Evolutionary conservation across 2,329 filamentous ascomycete genomes (phyloP).

Genomic region (Cytospora schulzeri): DNA sequence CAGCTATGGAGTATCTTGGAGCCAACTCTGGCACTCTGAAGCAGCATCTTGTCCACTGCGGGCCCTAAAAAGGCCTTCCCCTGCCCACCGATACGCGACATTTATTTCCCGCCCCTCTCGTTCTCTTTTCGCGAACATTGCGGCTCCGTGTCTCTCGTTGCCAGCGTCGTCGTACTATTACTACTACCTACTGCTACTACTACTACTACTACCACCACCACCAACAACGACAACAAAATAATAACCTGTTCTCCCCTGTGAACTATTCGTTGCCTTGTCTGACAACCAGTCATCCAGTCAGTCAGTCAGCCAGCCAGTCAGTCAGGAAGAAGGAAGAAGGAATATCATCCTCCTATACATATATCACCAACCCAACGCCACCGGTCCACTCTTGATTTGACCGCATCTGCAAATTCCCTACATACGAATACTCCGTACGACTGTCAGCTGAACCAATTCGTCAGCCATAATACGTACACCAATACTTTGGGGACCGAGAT

Average conservation of each 20-base stretch:
- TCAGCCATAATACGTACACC: conserved; percentile 16
- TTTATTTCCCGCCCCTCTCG: conserved; percentile 9
- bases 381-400: not conserved
- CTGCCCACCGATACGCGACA: conserved; percentile 18
- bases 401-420: not conserved
- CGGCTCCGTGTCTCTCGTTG: conserved; percentile 13
- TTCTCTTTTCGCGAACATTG: conserved; percentile 10
- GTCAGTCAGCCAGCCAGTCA: no score
- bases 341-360: not conserved
- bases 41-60: conserved; percentile 20
- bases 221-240: no score
- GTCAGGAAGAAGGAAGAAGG: not conserved
- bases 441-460: conserved; percentile 15
- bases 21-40: conserved; percentile 22
- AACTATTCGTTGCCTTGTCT: not conserved
- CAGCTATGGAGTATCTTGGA: conserved; percentile 25
- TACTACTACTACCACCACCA: no score
- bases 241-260: not conserved
- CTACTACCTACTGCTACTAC: no score
- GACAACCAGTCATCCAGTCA: no score
- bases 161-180: not conserved
- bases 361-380: not conserved
- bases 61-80: conserved; percentile 24
- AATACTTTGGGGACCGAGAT: conserved; percentile 16
- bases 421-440: conserved; percentile 7